Conservation (phyloP, 1,284 basidiomycete species). For the Apiotrichum mycotoxinovorans region DNA sequence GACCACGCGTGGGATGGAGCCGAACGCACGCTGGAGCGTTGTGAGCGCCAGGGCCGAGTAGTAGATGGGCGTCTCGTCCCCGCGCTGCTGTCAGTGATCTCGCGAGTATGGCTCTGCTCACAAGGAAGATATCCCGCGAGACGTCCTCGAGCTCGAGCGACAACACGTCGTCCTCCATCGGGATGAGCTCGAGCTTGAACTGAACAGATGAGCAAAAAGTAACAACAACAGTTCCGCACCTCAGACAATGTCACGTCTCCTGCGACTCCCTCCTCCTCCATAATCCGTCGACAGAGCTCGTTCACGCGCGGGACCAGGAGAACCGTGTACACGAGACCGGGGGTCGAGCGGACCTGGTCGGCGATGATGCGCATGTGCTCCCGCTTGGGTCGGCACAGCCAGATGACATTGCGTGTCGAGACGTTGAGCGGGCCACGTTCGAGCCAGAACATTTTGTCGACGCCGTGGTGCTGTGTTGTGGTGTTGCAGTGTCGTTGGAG, state of each 20-base stretch:
- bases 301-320: conserved; percentile 85
- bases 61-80: conserved; percentile 87
- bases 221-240: conserved; percentile 21
- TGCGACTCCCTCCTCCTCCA: conserved; percentile 87
- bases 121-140: conserved; percentile 81
- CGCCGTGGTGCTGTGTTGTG: conserved; percentile 77
- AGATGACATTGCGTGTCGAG: conserved; percentile 83
- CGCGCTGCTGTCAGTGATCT: conserved; percentile 59
- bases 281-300: conserved; percentile 72
- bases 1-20: conserved; percentile 84
- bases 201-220: conserved; percentile 6
- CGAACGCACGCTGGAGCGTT: conserved; percentile 80
- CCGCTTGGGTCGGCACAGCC: conserved; percentile 84
- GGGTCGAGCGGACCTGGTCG: conserved; percentile 40
- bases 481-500: background rate
- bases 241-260: conserved; percentile 81
- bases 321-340: conserved; percentile 65
- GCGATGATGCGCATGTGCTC: conserved; percentile 84
- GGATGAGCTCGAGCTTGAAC: conserved; percentile 90
- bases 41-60: conserved; percentile 83
- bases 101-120: conserved; percentile 45
- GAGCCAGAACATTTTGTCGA: conserved; percentile 99
- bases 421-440: conserved; percentile 80
- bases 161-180: conserved; percentile 83
- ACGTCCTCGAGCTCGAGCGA: conserved; percentile 79